Conservation (phyloP, 371 early-diverging fungal genomes). For the Mortierella sp. region DNA sequence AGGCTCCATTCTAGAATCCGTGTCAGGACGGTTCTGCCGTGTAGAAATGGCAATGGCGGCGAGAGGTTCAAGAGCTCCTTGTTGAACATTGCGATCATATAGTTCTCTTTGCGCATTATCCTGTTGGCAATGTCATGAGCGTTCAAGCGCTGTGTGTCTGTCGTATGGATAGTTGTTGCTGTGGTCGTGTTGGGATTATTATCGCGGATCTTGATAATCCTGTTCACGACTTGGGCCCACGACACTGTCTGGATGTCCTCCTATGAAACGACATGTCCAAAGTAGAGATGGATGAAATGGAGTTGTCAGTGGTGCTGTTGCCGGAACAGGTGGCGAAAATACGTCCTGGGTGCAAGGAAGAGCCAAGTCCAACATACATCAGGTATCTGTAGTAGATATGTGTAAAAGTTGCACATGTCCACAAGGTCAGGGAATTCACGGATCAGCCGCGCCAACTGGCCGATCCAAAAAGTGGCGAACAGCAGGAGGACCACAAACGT, state of each 20-base stretch:
- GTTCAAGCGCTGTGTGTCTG: slow-evolving; percentile 71
- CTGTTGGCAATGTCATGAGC: slow-evolving; percentile 91
- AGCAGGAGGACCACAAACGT: slow-evolving; percentile 62
- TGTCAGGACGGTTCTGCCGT: slow-evolving; percentile 72
- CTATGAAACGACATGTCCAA: too few species aligned
- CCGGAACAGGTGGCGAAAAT: too few species aligned
- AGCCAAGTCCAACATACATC: slow-evolving; percentile 65
- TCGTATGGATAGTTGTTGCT: slow-evolving; percentile 46
- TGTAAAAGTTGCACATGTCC: slow-evolving; percentile 89
- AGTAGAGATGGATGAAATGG: too few species aligned
- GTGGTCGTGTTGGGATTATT: slow-evolving; percentile 68
- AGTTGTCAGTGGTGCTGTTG: too few species aligned
- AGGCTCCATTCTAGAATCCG: slow-evolving; percentile 94
- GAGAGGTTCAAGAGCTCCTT: slow-evolving; percentile 86
- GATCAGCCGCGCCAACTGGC: slow-evolving; percentile 74
- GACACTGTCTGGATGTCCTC: slow-evolving; percentile 82
- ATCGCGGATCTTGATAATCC: slow-evolving; percentile 77
- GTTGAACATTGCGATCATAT: slow-evolving; percentile 94
- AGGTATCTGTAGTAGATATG: slow-evolving; percentile 80
- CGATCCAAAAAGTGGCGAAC: slow-evolving; percentile 79
- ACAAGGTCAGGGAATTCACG: slow-evolving; percentile 76
- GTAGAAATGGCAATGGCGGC: slow-evolving; percentile 70
- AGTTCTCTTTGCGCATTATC: slow-evolving; percentile 97
- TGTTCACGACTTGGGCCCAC: slow-evolving; percentile 80
- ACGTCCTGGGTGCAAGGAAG: too few species aligned